A percentile compares a stretch with the other conserved stretches of the same genome.
phyloP scores from a whole-genome alignment of 768 basidiomycete genomes.

The Rhizopogon roseolus region DNA sequence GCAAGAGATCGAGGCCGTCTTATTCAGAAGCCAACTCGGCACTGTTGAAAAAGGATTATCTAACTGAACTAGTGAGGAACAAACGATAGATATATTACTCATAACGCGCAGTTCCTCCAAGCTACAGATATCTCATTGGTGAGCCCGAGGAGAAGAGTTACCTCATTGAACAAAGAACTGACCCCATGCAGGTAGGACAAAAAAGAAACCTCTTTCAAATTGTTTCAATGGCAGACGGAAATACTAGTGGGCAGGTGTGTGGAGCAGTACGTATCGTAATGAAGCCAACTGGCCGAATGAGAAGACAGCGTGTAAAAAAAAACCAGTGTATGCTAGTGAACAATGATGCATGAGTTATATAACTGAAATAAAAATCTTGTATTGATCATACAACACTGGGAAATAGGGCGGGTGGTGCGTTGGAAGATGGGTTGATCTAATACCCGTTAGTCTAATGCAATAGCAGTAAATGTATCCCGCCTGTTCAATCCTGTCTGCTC shows the following conservation, averaged over 20 bases:
- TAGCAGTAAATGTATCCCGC: neutral
- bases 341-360: neutral
- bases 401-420: neutral
- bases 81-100: no score
- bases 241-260: neutral
- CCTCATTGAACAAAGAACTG: no score
- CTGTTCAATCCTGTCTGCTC: conserved; percentile 53
- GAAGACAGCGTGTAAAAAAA: neutral
- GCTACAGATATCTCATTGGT: no score
- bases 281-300: neutral
- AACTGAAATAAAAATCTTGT: neutral
- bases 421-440: neutral
- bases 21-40: no score
- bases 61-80: no score
- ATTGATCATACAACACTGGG: neutral
- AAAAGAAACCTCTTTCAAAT: neutral
- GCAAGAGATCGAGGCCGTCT: no score
- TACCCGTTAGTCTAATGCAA: neutral
- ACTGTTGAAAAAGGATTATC: no score
- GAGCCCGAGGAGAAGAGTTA: no score
- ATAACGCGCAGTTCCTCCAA: no score
- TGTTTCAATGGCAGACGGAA: neutral
- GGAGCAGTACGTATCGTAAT: neutral
- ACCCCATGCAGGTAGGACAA: neutral
- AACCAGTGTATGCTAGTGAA: neutral